Evolutionary conservation across 148 eudicot genomes (phyloP).

Genomic region (Beta vulgaris): DNA sequence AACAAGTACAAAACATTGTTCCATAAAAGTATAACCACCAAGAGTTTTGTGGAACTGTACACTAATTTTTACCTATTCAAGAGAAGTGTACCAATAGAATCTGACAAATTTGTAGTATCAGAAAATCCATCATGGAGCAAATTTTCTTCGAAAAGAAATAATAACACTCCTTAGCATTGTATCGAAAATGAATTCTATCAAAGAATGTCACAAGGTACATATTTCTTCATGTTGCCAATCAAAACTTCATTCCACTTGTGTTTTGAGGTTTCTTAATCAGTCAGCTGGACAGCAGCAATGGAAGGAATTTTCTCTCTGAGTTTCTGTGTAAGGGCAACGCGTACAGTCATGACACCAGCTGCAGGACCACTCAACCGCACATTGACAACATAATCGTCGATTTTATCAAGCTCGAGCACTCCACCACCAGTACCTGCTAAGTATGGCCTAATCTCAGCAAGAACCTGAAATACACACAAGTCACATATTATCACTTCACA

Average conservation of each 20-base stretch:
- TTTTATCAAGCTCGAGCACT: slow-evolving; percentile 67
- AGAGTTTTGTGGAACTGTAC: slow-evolving; percentile 5
- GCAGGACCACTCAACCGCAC: slow-evolving; percentile 86
- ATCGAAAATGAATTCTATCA: not conserved
- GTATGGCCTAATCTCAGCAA: slow-evolving; percentile 86
- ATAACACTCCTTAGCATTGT: not conserved
- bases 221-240: not conserved
- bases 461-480: slow-evolving; percentile 42
- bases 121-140: not conserved
- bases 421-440: slow-evolving; percentile 91
- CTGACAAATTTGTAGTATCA: not conserved
- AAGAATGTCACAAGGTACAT: not conserved
- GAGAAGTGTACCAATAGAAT: not conserved
- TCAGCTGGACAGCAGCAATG: slow-evolving; percentile 82
- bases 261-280: slow-evolving; percentile 36
- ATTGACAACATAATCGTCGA: slow-evolving; percentile 57
- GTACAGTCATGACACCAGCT: slow-evolving; percentile 90
- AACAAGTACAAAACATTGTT: not conserved
- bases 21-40: not conserved
- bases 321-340: slow-evolving; percentile 89
- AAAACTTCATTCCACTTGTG: too few species aligned
- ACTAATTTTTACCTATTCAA: not conserved
- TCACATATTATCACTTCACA: not conserved
- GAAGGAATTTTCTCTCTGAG: slow-evolving; percentile 79
- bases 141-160: not conserved